Percentiles rank a stretch among this genome's conserved stretches.
Conservation (phyloP, 352 stramenopile genomes). For the Phytophthora idaei region DNA sequence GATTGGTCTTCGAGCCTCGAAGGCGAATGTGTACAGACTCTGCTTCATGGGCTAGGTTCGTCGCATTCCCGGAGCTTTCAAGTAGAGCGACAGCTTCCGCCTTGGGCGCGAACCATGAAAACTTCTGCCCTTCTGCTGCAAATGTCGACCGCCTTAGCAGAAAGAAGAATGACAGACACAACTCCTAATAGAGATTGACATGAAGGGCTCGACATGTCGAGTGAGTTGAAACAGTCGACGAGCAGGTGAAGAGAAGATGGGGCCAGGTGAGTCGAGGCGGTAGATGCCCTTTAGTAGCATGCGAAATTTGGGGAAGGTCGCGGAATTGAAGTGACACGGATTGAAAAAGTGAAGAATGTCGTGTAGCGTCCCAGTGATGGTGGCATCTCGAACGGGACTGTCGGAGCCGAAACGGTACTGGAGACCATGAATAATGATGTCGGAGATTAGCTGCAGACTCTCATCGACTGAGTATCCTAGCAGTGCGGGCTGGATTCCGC, state of each 20-base stretch:
- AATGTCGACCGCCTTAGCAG: slow-evolving; percentile 13
- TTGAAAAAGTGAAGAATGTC: slow-evolving; percentile 16
- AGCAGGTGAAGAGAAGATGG: slow-evolving; percentile 1
- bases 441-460: slow-evolving; percentile 5
- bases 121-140: slow-evolving; percentile 1
- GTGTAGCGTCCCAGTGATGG: not conserved
- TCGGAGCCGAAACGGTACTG: slow-evolving; percentile 3
- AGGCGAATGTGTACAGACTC: slow-evolving; percentile 8
- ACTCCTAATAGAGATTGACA: slow-evolving; percentile 15
- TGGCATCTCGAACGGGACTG: not conserved
- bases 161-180: slow-evolving; percentile 29
- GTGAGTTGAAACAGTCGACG: not conserved
- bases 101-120: slow-evolving; percentile 11
- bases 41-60: not conserved
- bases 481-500: not conserved
- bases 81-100: slow-evolving; percentile 2
- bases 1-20: slow-evolving; percentile 7
- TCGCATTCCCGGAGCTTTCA: not conserved
- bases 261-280: slow-evolving; percentile 10
- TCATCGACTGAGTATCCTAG: not conserved
- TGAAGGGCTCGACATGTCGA: slow-evolving; percentile 5
- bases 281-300: slow-evolving; percentile 17
- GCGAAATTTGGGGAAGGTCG: slow-evolving; percentile 19
- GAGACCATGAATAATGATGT: slow-evolving; percentile 16
- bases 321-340: not conserved